Base-by-base conservation (phyloP, 169 alveolate species). In the Toxoplasma gondii region DNA sequence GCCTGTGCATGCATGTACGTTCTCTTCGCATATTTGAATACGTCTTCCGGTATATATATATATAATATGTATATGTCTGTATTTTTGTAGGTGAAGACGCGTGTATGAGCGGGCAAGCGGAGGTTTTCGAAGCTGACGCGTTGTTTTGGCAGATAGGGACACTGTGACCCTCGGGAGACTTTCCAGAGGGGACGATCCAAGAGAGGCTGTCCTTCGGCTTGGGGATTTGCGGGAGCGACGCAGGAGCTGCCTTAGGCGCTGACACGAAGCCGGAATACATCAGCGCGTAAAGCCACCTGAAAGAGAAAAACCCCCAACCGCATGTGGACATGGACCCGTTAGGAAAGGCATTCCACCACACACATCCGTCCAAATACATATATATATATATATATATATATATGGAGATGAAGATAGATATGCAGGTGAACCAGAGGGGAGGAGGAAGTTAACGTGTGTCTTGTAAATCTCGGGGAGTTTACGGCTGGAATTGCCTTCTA, bases 201-300 rank as follows among this genome's bases (percentile, higher is more conserved):
- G 84, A 1, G 49, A 34, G 12, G 17, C 45, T 34, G 44, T 74
- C n/a, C 84, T 36, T 16, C 43, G 84, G 38, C 39, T 74, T 44
- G 84, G 43, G 44, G 82, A n/a, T 12, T 19, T 2, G 27, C 39
- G 49, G 44, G 19, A 1, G 84, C 84, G 84, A 17, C 4, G 49
- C 27, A 41, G 24, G 27, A 17, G 39, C 44, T 27, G 0, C 84
- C 39, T 16, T n/a, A 44, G 22, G 39, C n/a, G 9, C 10, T 4
- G 43, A 36, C 1, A 74, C 27, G 49, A 74, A 12, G 44, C 84
- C 84, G n/a, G 44, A 41, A 44, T 74, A 74, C 43, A 74, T 22
- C 84, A 74, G 19, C 39, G 84, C 84, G 44, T 22, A 74, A 41
- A 31, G 41, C 84, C 84, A 74, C 84, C 84, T 74, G 84, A 27